Evolutionary conservation across 176 grass and related monocot species (phyloP).

Genomic region (Carex cristatella): DNA sequence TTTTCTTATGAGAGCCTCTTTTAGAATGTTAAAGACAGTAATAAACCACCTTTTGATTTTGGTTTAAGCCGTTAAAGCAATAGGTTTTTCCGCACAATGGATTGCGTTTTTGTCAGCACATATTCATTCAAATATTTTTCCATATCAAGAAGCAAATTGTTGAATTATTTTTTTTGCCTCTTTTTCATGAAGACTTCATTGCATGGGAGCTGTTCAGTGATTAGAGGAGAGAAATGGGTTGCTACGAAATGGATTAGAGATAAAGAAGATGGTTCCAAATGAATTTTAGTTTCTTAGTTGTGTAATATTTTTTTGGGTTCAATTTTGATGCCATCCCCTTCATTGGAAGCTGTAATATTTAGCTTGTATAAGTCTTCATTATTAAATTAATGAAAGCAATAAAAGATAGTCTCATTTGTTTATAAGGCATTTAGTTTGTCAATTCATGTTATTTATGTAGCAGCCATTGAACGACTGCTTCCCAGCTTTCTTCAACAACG

Average conservation of each 20-base stretch:
- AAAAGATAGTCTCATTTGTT: neutral
- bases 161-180: neutral
- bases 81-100: no score
- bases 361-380: constrained; percentile 29
- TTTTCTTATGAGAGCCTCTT: neutral
- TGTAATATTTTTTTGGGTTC: constrained; percentile 16
- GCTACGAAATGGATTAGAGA: constrained; percentile 95
- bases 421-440: neutral
- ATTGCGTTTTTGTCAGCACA: neutral
- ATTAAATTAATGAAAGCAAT: constrained; percentile 1
- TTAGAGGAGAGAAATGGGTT: constrained; percentile 95
- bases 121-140: neutral
- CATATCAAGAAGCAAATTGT: neutral
- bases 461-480: neutral
- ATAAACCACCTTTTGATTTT: neutral
- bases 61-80: no score
- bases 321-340: neutral
- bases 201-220: constrained; percentile 85
- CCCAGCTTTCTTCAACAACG: neutral
- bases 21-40: neutral
- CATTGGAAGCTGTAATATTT: constrained; percentile 21
- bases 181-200: constrained; percentile 53
- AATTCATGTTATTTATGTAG: neutral
- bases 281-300: constrained; percentile 33
- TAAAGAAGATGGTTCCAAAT: constrained; percentile 22